Evolutionary conservation across 805 yeast species (phyloP).

Genomic region (Candida lessepsii): DNA sequence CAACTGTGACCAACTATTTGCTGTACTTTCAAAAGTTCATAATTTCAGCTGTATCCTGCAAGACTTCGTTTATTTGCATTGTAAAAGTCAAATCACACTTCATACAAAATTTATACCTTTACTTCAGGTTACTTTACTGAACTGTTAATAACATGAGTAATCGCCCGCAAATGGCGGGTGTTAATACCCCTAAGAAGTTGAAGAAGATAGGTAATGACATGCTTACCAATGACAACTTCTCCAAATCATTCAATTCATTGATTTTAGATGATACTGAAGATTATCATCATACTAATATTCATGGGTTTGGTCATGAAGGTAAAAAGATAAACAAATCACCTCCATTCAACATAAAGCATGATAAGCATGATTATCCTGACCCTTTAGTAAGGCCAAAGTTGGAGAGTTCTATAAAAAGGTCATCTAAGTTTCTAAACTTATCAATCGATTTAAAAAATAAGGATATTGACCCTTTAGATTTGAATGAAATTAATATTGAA

Average conservation of each 20-base stretch:
- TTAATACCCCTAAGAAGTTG: conserved; percentile 11
- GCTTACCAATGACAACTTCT: conserved; percentile 39
- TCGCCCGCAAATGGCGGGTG: conserved; percentile 29
- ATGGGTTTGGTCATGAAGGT: conserved; percentile 8
- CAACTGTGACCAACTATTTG: background rate
- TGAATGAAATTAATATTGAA: conserved; percentile 24
- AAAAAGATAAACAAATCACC: conserved; percentile 39
- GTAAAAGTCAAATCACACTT: background rate
- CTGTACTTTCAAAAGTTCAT: background rate
- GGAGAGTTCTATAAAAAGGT: conserved; percentile 32
- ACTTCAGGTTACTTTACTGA: background rate
- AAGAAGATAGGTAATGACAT: conserved; percentile 11
- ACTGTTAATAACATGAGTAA: conserved; percentile 13
- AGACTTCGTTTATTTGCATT: background rate
- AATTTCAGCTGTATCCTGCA: background rate
- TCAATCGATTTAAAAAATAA: conserved; percentile 28
- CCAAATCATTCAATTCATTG: conserved; percentile 42
- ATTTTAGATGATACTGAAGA: conserved; percentile 20
- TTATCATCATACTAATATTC: background rate
- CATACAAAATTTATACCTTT: background rate
- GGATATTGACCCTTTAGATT: conserved; percentile 16
- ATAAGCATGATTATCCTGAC: conserved; percentile 25
- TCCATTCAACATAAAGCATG: conserved; percentile 39
- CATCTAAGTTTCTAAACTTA: conserved; percentile 41
- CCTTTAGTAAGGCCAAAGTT: background rate